Evolutionary conservation across 2,329 filamentous ascomycete genomes (phyloP).

Genomic region (Apiospora koreana): DNA sequence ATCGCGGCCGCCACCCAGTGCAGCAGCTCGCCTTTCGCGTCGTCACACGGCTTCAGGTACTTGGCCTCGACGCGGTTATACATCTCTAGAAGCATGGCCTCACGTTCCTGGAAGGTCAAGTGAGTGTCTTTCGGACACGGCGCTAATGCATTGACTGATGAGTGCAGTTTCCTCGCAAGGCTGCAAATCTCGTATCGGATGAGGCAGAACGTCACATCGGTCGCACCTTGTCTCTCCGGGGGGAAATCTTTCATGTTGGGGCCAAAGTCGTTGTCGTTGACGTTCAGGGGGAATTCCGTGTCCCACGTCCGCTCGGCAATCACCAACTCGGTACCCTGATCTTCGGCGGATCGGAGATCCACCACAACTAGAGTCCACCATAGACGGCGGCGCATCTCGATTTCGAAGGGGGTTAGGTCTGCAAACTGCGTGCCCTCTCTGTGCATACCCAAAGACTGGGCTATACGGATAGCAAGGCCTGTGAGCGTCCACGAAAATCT

Average conservation of each 20-base stretch:
- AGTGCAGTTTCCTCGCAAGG: slow-evolving; percentile 41
- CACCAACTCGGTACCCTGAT: slow-evolving; percentile 54
- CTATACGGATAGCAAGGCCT: slow-evolving; percentile 60
- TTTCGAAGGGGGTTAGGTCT: slow-evolving; percentile 58
- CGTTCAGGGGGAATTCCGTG: slow-evolving; percentile 55
- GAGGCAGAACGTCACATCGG: slow-evolving; percentile 51
- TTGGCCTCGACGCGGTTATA: slow-evolving; percentile 52
- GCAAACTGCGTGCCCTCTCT: slow-evolving; percentile 56
- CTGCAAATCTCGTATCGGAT: slow-evolving; percentile 45
- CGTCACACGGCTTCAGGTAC: slow-evolving; percentile 53
- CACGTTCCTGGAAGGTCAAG: slow-evolving; percentile 44
- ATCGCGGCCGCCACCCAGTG: slow-evolving; percentile 53
- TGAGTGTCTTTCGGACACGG: slow-evolving; percentile 32
- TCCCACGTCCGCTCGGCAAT: slow-evolving; percentile 50
- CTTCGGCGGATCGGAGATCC: slow-evolving; percentile 61
- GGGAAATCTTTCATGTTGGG: slow-evolving; percentile 50
- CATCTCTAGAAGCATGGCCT: slow-evolving; percentile 46
- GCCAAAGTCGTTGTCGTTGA: slow-evolving; percentile 55
- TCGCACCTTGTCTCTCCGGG: slow-evolving; percentile 48
- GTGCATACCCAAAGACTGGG: slow-evolving; percentile 55
- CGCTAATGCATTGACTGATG: slow-evolving; percentile 34
- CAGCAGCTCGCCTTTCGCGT: slow-evolving; percentile 44
- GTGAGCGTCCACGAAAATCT: slow-evolving; percentile 64
- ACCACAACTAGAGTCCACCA: slow-evolving; percentile 64
- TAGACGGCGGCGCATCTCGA: slow-evolving; percentile 62